Conservation (phyloP, 257 asterid species). For the Pogostemon cablin region DNA sequence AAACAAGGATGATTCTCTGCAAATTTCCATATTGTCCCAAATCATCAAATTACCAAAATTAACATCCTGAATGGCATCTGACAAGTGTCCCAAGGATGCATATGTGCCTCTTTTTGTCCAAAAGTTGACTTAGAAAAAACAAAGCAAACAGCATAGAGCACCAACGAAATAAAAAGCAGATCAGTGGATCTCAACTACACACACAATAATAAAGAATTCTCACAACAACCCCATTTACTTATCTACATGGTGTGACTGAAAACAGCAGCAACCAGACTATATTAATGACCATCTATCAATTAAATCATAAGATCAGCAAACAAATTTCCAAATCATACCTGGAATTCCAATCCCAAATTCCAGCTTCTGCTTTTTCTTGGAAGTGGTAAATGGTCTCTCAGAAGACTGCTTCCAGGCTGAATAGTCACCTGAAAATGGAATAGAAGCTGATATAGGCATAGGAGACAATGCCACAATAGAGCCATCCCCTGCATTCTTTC, state of each 20-base stretch:
- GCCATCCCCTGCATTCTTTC: conserved; percentile 79
- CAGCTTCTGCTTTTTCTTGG: conserved; percentile 74
- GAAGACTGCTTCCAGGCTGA: conserved; percentile 62
- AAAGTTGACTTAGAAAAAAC: conserved; percentile 47
- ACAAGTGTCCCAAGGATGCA: conserved; percentile 55
- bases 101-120: not conserved
- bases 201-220: conserved; percentile 18
- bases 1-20: conserved; percentile 37
- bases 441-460: conserved; percentile 95
- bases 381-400: conserved; percentile 44
- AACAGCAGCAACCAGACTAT: not conserved
- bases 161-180: conserved; percentile 35
- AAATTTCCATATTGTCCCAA: conserved; percentile 21
- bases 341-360: conserved; percentile 57
- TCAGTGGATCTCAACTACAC: conserved; percentile 40
- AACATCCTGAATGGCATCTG: conserved; percentile 39
- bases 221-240: conserved; percentile 2
- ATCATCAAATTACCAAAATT: conserved; percentile 38
- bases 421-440: conserved; percentile 77
- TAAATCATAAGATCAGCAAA: not conserved
- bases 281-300: not conserved
- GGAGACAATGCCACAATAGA: conserved; percentile 75
- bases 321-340: conserved; percentile 45
- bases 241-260: conserved; percentile 16
- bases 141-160: conserved; percentile 39